Base-by-base conservation (phyloP, 1,284 basidiomycete species). In the Tetrapyrgos nigripes region DNA sequence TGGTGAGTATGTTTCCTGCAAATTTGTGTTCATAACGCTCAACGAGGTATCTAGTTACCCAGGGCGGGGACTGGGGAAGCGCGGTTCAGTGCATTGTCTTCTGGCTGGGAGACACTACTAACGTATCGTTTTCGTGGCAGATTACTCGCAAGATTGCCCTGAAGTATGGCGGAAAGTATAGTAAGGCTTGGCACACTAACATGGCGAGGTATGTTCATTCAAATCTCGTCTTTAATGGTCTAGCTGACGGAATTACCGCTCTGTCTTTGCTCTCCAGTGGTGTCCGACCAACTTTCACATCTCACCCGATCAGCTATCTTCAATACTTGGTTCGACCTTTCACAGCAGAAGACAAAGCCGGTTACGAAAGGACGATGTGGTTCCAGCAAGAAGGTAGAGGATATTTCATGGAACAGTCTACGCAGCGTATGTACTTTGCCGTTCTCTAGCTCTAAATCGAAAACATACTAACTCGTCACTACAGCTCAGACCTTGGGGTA, bases 401-500 rank as follows among this genome's bases (percentile, higher is more conserved):
- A 2, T 85, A 84, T 64, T 66, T 62, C 21, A 52, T 40, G 3
- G 71, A 78, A 61, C 84, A 86, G 44, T 57, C 72, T 1, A 85
- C 83, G 0, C 77, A 79, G 55, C 84, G n/a, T n/a, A n/a, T n/a
- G n/a, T n/a, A n/a, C n/a, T n/a, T n/a, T n/a, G n/a, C n/a, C n/a
- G n/a, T n/a, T n/a, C n/a, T n/a, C n/a, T n/a, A n/a, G n/a, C n/a
- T n/a, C n/a, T n/a, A n/a, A n/a, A n/a, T n/a, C n/a, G n/a, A n/a
- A n/a, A n/a, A n/a, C n/a, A n/a, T n/a, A n/a, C n/a, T n/a, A n/a
- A n/a, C n/a, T n/a, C n/a, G n/a, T n/a, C n/a, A n/a, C n/a, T n/a
- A n/a, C n/a, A n/a, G n/a, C 84, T 1, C 82, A 86, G 65, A 86
- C 84, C 0, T 65, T 87, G 9, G 83, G 81, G 1, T 84, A 84